phyloP scores from a whole-genome alignment of 1,139 yeast species.

The Lodderomyces jiufengensis region DNA sequence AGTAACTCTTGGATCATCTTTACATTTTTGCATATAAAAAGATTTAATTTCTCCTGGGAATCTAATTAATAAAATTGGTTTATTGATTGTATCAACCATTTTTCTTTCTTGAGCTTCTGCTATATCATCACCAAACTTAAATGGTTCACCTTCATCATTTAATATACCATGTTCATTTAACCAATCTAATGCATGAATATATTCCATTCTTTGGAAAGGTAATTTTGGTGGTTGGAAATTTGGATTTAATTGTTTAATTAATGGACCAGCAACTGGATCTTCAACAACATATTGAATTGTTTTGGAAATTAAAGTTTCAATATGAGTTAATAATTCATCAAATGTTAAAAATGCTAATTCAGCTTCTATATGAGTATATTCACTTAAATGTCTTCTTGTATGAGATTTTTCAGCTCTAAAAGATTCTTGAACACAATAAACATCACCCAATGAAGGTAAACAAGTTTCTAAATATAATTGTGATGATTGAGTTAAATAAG shows the following conservation, averaged over 20 bases:
- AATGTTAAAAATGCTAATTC: constrained; percentile 85
- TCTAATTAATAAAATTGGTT: constrained; percentile 84
- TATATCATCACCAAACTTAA: constrained; percentile 97
- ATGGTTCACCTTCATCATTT: constrained; percentile 89
- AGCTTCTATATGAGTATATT: constrained; percentile 94
- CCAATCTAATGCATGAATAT: constrained; percentile 91
- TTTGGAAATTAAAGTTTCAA: constrained; percentile 73
- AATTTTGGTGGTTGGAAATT: constrained; percentile 71
- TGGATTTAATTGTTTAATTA: constrained; percentile 90
- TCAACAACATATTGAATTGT: constrained; percentile 73
- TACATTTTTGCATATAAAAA: constrained; percentile 93
- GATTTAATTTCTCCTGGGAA: constrained; percentile 98
- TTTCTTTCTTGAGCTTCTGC: constrained; percentile 99
- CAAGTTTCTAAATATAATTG: constrained; percentile 96
- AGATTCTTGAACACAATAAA: constrained; percentile 95
- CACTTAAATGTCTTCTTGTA: constrained; percentile 96
- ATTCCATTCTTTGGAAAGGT: constrained; percentile 91
- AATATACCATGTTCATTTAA: constrained; percentile 90
- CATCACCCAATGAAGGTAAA: constrained; percentile 95
- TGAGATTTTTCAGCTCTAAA: constrained; percentile 99
- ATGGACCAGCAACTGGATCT: constrained; percentile 89
- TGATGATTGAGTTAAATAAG: constrained; percentile 93
- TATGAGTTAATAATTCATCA: constrained; percentile 80
- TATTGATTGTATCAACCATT: constrained; percentile 93
- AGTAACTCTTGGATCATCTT: constrained; percentile 89